Conservation (phyloP, 768 basidiomycete species). For the Tulasnella calospora region DNA sequence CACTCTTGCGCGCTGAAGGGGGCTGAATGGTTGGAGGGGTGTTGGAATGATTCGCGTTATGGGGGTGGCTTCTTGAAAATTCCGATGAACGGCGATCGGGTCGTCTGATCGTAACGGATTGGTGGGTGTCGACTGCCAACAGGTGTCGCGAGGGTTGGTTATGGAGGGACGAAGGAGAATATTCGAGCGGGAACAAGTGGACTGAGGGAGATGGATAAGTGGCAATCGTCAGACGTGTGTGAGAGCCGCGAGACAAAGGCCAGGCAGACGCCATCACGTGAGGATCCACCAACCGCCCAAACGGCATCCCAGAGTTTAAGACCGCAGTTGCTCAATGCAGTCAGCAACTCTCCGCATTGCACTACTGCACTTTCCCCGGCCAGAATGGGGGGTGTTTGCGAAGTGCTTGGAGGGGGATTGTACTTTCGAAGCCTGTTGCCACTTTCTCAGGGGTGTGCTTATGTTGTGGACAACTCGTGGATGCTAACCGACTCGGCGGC, state of each 20-base stretch:
- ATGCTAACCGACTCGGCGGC: background rate
- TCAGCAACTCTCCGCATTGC: background rate
- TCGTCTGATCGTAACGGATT: background rate
- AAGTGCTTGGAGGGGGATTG: background rate
- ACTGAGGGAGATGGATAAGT: background rate
- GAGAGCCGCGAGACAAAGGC: background rate
- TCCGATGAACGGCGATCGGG: no score
- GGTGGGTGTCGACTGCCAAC: background rate
- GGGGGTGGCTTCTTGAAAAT: no score
- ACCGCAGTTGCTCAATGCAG: background rate
- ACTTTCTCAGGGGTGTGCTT: background rate
- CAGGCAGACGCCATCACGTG: background rate
- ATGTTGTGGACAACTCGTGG: background rate
- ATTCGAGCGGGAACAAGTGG: background rate
- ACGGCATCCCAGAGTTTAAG: background rate
- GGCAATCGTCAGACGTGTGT: background rate
- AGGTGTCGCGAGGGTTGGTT: background rate
- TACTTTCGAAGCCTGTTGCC: constrained; percentile 1
- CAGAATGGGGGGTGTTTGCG: background rate
- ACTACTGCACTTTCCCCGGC: background rate
- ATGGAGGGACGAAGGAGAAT: background rate
- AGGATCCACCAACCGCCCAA: background rate
- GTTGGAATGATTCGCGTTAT: no score
- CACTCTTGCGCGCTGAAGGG: no score
- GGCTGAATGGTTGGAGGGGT: no score